Conservation (phyloP, 176 grass and related monocot genomes). For the Oryza australiensis region DNA sequence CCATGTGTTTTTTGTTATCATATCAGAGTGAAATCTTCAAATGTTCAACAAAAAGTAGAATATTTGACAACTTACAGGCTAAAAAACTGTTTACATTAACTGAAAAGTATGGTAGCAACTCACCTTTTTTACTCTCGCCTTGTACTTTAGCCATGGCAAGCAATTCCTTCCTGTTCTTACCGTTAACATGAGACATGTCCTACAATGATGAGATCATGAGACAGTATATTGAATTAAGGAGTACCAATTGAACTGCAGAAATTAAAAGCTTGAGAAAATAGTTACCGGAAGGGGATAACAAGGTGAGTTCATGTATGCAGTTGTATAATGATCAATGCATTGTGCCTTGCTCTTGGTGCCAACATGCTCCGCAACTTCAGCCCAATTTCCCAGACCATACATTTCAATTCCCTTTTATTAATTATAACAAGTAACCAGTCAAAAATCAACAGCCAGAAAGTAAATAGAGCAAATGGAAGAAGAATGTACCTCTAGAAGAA, state of each 20-base stretch:
- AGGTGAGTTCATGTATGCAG: constrained; percentile 94
- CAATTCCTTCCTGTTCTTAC: constrained; percentile 98
- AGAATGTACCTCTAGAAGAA: constrained; percentile 82
- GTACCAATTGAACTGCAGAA: constrained; percentile 14
- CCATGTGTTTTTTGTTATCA: neutral
- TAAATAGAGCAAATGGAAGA: constrained; percentile 6
- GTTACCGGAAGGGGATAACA: constrained; percentile 96
- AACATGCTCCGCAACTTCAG: constrained; percentile 97
- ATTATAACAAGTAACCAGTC: constrained; percentile 27
- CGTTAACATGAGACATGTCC: constrained; percentile 97
- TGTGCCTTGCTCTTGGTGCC: constrained; percentile 89
- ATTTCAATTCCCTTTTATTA: constrained; percentile 95
- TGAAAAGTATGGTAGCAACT: constrained; percentile 12
- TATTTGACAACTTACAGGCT: neutral
- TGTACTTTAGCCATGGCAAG: constrained; percentile 99
- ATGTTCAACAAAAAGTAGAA: constrained; percentile 19
- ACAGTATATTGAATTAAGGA: constrained; percentile 35
- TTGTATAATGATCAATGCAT: constrained; percentile 97
- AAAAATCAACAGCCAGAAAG: neutral
- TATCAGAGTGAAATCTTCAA: neutral
- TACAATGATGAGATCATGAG: constrained; percentile 37
- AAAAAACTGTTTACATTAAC: constrained; percentile 16
- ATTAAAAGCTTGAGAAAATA: constrained; percentile 31
- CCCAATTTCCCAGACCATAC: constrained; percentile 98
- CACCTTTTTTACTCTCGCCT: constrained; percentile 95